Percentiles rank a stretch among this genome's conserved stretches.
phyloP scores from a whole-genome alignment of 169 alveolate genomes.

The Eimeria praecox region DNA sequence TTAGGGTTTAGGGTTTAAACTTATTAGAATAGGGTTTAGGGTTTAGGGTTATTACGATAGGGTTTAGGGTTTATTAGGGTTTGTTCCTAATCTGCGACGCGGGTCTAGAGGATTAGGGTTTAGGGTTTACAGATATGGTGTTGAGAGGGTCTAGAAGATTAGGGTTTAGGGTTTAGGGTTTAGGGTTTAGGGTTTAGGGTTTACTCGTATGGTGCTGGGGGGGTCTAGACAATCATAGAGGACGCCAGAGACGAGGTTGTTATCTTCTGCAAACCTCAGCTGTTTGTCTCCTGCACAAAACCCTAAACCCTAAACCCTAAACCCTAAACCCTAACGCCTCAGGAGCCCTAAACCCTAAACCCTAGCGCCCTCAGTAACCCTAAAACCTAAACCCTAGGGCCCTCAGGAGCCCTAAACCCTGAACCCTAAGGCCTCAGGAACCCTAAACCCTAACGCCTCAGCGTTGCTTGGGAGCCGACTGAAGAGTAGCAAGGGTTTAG shows the following conservation, averaged over 20 bases:
- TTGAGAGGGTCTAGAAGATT: too few species aligned
- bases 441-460: too few species aligned
- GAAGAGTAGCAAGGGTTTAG: too few species aligned
- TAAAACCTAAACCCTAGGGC: too few species aligned
- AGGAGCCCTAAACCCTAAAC: too few species aligned
- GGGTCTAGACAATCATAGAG: neutral
- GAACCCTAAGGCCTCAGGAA: too few species aligned
- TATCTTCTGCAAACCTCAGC: neutral
- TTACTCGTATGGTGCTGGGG: constrained; percentile 3
- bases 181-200: constrained; percentile 20
- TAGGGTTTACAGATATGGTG: too few species aligned
- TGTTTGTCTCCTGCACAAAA: neutral
- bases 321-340: constrained; percentile 23
- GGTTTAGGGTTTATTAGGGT: constrained; percentile 17
- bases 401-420: too few species aligned
- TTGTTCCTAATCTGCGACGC: neutral
- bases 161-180: constrained; percentile 29
- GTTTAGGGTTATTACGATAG: neutral
- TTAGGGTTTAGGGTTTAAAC: too few species aligned
- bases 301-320: constrained; percentile 19
- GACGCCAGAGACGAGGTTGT: neutral
- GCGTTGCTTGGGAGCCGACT: too few species aligned
- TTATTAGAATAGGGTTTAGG: neutral
- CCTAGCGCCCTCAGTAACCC: too few species aligned
- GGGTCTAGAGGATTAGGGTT: neutral